Percentiles rank a stretch among this genome's conserved stretches.
Conservation (phyloP, 768 basidiomycete genomes). For the Russula sp. region DNA sequence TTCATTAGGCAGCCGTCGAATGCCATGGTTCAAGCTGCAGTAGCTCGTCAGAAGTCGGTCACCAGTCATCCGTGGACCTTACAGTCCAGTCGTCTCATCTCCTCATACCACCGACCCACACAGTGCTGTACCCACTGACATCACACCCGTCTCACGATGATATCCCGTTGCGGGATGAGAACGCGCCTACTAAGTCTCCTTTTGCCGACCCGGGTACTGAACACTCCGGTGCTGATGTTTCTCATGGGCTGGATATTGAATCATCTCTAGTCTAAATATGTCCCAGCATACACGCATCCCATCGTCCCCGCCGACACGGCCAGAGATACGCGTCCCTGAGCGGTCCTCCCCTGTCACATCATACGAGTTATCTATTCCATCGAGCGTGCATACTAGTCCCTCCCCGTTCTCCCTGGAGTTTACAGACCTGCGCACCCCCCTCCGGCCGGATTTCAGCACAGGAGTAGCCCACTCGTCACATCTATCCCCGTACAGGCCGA, state of each 20-base stretch:
- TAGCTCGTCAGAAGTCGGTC: conserved; percentile 27
- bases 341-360: conserved; percentile 39
- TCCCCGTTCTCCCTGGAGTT: conserved; percentile 27
- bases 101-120: conserved; percentile 23
- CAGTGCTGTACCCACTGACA: conserved; percentile 10
- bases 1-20: conserved; percentile 22
- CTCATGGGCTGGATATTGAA: conserved; percentile 19
- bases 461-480: conserved; percentile 20
- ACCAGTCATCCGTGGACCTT: not conserved
- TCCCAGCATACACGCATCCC: conserved; percentile 39
- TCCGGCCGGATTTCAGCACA: conserved; percentile 22
- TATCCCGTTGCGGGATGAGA: conserved; percentile 1
- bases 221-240: not conserved
- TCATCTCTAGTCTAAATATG: conserved; percentile 28
- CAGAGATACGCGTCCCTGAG: conserved; percentile 42
- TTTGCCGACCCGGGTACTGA: conserved; percentile 29
- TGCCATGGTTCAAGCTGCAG: not conserved
- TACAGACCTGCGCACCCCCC: conserved; percentile 23
- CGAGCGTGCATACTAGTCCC: conserved; percentile 21
- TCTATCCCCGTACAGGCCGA: conserved; percentile 10
- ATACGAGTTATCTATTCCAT: conserved; percentile 27
- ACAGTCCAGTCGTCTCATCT: conserved; percentile 20
- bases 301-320: conserved; percentile 50
- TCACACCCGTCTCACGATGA: not conserved
- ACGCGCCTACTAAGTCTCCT: conserved; percentile 27